Conservation (phyloP, 805 yeast species). For the Wickerhamiella vanderwaltii region DNA sequence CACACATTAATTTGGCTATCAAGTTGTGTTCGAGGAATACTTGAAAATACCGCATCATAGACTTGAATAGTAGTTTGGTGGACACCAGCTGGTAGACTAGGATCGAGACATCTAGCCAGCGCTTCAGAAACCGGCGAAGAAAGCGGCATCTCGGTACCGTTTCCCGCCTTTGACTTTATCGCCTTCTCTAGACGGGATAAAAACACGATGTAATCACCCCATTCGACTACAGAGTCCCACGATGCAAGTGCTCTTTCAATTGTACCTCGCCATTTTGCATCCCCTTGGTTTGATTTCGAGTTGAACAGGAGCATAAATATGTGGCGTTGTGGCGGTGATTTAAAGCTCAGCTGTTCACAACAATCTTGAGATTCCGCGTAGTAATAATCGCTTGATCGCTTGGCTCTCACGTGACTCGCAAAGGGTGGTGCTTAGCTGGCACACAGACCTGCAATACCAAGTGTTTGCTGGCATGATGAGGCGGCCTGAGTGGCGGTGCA, state of each 20-base stretch:
- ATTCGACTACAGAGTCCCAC: slow-evolving; percentile 78
- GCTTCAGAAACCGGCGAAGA: slow-evolving; percentile 54
- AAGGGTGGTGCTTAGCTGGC: no score
- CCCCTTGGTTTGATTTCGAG: slow-evolving; percentile 11
- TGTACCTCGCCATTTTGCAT: slow-evolving; percentile 27
- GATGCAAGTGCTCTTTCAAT: slow-evolving; percentile 60
- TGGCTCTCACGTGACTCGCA: no score
- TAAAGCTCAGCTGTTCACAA: no score
- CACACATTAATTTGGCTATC: slow-evolving; percentile 53
- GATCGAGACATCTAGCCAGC: slow-evolving; percentile 67
- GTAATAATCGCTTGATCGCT: no score
- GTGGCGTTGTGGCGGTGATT: no score
- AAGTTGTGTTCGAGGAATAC: slow-evolving; percentile 44
- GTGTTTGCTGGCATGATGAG: no score
- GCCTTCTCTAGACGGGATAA: slow-evolving; percentile 69
- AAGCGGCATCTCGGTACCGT: slow-evolving; percentile 46
- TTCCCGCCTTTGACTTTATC: slow-evolving; percentile 31
- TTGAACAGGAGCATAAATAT: slow-evolving; percentile 3
- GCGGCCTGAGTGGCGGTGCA: no score
- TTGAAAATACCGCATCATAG: slow-evolving; percentile 56
- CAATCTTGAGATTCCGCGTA: no score
- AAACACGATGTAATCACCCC: slow-evolving; percentile 97
- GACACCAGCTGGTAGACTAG: slow-evolving; percentile 86
- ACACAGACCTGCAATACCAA: no score
- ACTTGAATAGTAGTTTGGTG: slow-evolving; percentile 78